These are phyloP conservation scores for Apiotrichum sp. DNA, from an alignment of 1,284 basidiomycete genomes.

Conservation along the genomic window DNA sequence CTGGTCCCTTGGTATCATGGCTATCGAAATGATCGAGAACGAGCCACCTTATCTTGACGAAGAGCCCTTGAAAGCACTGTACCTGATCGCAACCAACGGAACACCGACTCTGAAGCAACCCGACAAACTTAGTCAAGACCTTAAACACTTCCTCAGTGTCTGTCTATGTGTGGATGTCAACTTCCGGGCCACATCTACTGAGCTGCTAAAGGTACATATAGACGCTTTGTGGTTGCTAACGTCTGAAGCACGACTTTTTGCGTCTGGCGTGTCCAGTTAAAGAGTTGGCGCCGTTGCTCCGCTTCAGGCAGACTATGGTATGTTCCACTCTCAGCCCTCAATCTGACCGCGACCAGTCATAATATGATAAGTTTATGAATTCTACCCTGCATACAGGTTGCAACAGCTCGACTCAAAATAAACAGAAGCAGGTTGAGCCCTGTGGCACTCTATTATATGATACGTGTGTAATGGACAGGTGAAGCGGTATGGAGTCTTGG, in stretches of 20 bases:
- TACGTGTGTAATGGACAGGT: too few relatives aligned
- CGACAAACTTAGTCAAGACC: constrained; percentile 79
- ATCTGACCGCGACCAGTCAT: too few relatives aligned
- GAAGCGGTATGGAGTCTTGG: too few relatives aligned
- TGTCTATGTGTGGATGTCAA: constrained; percentile 98
- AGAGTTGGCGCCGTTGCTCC: constrained; percentile 34
- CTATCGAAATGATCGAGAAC: constrained; percentile 99
- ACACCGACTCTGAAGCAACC: constrained; percentile 97
- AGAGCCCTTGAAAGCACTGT: constrained; percentile 92
- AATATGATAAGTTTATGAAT: too few relatives aligned
- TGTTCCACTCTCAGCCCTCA: neutral
- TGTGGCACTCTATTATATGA: too few relatives aligned
- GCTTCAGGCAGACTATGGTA: constrained; percentile 32
- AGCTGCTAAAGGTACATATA: constrained; percentile 80
- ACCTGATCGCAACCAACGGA: constrained; percentile 95
- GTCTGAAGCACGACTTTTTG: constrained; percentile 40
- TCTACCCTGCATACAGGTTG: too few relatives aligned
- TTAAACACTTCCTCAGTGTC: constrained; percentile 93
- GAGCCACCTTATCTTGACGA: constrained; percentile 98
- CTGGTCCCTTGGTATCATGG: constrained; percentile 99
- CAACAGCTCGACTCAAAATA: too few relatives aligned
- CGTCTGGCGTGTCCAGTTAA: constrained; percentile 30
- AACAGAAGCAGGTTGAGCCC: too few relatives aligned
- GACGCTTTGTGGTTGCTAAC: constrained; percentile 40
- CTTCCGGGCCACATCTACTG: constrained; percentile 86